Conservation (phyloP, 495 filamentous ascomycete species). For the Annulohypoxylon moriforme region DNA sequence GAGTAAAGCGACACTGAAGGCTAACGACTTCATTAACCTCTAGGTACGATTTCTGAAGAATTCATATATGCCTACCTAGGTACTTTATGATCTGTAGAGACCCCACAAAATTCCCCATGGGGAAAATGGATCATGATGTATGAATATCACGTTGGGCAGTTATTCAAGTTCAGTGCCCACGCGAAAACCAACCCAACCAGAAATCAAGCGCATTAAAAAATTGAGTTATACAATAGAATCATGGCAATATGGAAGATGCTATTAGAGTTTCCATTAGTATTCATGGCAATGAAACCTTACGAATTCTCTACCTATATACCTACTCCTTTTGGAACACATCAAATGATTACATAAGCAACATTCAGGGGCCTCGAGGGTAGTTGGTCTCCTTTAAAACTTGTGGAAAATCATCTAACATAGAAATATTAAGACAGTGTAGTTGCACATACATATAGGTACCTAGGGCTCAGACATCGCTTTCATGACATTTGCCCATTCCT, state of each 20-base stretch:
- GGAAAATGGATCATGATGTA: not conserved
- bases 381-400: no score
- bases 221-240: no score
- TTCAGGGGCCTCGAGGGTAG: not conserved
- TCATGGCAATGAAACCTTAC: no score
- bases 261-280: no score
- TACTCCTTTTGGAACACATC: no score
- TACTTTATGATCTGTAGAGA: not conserved
- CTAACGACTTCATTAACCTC: not conserved
- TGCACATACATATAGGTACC: not conserved
- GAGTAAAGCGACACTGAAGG: not conserved
- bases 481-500: slow-evolving; percentile 23
- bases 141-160: not conserved
- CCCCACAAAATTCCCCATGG: not conserved
- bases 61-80: not conserved
- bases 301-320: no score
- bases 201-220: not conserved
- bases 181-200: not conserved
- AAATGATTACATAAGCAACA: not conserved
- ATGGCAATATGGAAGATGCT: no score
- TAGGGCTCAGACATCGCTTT: slow-evolving; percentile 21
- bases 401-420: not conserved
- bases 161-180: not conserved
- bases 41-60: not conserved
- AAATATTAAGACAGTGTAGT: not conserved